Percentiles rank a stretch among this genome's conserved stretches.
Evolutionary conservation across 2,329 filamentous ascomycete species (phyloP).

Genomic region (Cyphellophora europaea): DNA sequence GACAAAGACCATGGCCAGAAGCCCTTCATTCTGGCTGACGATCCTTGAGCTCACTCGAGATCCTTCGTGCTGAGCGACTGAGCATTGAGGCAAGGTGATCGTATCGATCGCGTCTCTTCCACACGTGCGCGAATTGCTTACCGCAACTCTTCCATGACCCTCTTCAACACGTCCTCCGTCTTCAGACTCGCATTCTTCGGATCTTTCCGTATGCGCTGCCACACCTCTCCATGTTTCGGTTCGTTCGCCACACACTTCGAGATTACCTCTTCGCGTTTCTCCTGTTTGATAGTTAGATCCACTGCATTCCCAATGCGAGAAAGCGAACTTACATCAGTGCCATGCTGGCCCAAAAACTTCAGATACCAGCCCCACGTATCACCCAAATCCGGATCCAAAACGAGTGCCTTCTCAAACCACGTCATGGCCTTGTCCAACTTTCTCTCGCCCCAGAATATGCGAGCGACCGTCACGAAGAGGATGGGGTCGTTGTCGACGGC

Average conservation of each 20-base stretch:
- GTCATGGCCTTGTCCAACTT: conserved; percentile 86
- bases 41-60: too few species aligned
- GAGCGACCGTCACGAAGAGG: conserved; percentile 82
- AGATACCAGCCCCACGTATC: conserved; percentile 99
- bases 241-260: conserved; percentile 73
- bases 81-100: too few species aligned
- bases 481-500: conserved; percentile 88
- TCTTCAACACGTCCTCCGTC: conserved; percentile 71
- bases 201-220: conserved; percentile 79
- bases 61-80: too few species aligned
- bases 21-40: too few species aligned
- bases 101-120: too few species aligned
- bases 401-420: conserved; percentile 95
- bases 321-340: conserved; percentile 55
- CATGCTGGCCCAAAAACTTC: conserved; percentile 85
- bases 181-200: conserved; percentile 67
- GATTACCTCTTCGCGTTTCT: conserved; percentile 80
- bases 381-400: conserved; percentile 75
- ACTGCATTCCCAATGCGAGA: background rate
- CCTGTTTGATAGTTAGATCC: conserved; percentile 29
- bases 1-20: too few species aligned
- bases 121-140: too few species aligned
- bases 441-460: conserved; percentile 93
- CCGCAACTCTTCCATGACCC: conserved; percentile 57
- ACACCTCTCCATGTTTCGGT: conserved; percentile 84